Base-by-base conservation (phyloP, 805 yeast species). In the Sungouiozyma ichnusensis region DNA sequence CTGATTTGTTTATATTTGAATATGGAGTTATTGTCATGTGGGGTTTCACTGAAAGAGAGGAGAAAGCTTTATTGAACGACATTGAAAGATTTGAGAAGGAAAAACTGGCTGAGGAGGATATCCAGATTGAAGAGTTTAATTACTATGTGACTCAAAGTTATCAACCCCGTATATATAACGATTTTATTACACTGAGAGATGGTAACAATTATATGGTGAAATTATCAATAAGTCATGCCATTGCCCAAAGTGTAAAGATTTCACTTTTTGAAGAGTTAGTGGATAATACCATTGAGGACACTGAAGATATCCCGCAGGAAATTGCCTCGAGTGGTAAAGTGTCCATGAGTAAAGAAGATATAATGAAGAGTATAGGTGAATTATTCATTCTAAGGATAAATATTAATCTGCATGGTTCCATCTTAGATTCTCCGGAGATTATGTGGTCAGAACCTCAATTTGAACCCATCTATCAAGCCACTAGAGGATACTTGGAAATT, bases 371-470 rank as follows among this genome's bases (percentile, higher is more conserved):
- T 44, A 92, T 92, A 44, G 98, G 98, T 11, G 97, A 92, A 63
- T 72, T 92, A 47, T 92, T 92, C 62, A 92, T 92, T 45, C 66
- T 92, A 49, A 63, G 94, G 47, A 84, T 84, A 37, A 84, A 84
- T 58, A 84, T 84, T 46, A 84, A 84, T 54, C 65, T 84, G 42
- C 92, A 84, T 65, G 92, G 92, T 0, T 81, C 90, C 0, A 94
- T 92, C 20, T 68, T 92, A 47, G 98, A 92, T 60, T 85, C 95
- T 1, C 98, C 98, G 1, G 98, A 92, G 62, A 75, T 92, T 44
- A 87, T 92, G 96, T 92, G 98, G 98, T 79, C 97, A 0, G 97
- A 92, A 60, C 98, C 98, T 2, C 96, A 88, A 56, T 69, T 92
- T 47, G 98, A 92, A 59, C 98, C 98, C 1, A 87, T 90, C 41